phyloP scores from a whole-genome alignment of 345 rosid species.

The Lepidium aucheri region DNA sequence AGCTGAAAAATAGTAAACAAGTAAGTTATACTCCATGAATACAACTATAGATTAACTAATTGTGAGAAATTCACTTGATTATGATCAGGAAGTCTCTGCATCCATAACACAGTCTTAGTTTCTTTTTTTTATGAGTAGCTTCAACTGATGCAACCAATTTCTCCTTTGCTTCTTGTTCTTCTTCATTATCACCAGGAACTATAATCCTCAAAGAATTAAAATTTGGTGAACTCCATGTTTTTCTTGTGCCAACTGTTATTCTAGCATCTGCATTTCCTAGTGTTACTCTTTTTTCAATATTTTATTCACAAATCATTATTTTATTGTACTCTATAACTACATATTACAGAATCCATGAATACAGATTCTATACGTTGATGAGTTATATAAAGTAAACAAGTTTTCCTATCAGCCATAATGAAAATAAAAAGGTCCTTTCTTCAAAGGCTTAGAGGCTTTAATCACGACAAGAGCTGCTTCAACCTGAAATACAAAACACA shows the following conservation, averaged over 20 bases:
- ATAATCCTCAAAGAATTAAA: constrained; percentile 49
- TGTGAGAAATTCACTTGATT: constrained; percentile 24
- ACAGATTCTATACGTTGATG: neutral
- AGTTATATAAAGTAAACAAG: neutral
- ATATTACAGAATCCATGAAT: neutral
- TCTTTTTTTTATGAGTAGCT: constrained; percentile 75
- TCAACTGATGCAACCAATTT: constrained; percentile 30
- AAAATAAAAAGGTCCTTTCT: constrained; percentile 32
- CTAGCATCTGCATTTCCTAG: constrained; percentile 32
- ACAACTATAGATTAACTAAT: constrained; percentile 27
- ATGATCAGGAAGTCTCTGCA: constrained; percentile 41
- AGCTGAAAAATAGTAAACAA: constrained; percentile 26
- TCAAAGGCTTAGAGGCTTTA: constrained; percentile 33
- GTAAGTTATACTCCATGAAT: neutral
- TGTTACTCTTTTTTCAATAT: constrained; percentile 24
- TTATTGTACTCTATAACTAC: too few relatives aligned
- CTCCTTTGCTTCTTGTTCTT: constrained; percentile 26
- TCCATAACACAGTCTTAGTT: constrained; percentile 38
- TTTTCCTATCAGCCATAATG: neutral
- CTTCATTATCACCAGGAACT: constrained; percentile 33
- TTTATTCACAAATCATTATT: neutral
- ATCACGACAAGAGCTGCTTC: constrained; percentile 27
- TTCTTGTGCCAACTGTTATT: constrained; percentile 30
- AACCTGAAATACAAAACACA: constrained; percentile 18
- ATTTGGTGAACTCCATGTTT: constrained; percentile 59